Percentiles rank a stretch among this genome's conserved stretches.
phyloP scores from a whole-genome alignment of 345 rosid species.

The Sisymbrium irio region DNA sequence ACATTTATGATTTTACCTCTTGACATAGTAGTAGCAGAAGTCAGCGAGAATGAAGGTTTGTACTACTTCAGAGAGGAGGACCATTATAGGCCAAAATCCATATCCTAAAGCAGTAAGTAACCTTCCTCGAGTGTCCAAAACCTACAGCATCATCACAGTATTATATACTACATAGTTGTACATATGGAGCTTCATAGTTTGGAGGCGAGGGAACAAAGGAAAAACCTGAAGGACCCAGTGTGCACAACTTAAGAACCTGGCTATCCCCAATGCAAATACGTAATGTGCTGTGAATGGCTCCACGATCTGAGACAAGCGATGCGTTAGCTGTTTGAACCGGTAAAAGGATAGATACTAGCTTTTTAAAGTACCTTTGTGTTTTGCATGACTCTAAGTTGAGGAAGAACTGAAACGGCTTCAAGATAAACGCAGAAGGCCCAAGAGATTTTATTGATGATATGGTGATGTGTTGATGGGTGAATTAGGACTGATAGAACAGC shows the following conservation, averaged over 20 bases:
- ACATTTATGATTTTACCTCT: constrained; percentile 43
- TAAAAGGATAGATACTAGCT: not conserved
- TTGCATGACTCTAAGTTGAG: constrained; percentile 90
- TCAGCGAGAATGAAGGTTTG: constrained; percentile 93
- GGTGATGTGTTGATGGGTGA: constrained; percentile 80
- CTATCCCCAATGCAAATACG: constrained; percentile 85
- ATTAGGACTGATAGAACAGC: constrained; percentile 53
- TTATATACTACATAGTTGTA: not conserved
- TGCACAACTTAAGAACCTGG: constrained; percentile 90
- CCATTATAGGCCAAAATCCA: constrained; percentile 89
- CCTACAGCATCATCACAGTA: constrained; percentile 40
- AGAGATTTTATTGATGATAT: constrained; percentile 56
- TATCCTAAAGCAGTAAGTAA: constrained; percentile 76
- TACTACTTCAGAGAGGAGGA: constrained; percentile 75
- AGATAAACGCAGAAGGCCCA: constrained; percentile 96
- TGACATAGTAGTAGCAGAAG: constrained; percentile 84
- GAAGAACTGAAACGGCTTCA: constrained; percentile 86
- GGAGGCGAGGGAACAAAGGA: not conserved
- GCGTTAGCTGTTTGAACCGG: not conserved
- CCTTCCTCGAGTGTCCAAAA: constrained; percentile 75
- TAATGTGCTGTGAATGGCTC: constrained; percentile 97
- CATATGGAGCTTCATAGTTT: not conserved
- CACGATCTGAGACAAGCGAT: constrained; percentile 54
- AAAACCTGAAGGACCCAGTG: constrained; percentile 94
- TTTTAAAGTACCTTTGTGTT: constrained; percentile 66